phyloP scores from a whole-genome alignment of 2,329 filamentous ascomycete genomes.

The Colletotrichum siamense region DNA sequence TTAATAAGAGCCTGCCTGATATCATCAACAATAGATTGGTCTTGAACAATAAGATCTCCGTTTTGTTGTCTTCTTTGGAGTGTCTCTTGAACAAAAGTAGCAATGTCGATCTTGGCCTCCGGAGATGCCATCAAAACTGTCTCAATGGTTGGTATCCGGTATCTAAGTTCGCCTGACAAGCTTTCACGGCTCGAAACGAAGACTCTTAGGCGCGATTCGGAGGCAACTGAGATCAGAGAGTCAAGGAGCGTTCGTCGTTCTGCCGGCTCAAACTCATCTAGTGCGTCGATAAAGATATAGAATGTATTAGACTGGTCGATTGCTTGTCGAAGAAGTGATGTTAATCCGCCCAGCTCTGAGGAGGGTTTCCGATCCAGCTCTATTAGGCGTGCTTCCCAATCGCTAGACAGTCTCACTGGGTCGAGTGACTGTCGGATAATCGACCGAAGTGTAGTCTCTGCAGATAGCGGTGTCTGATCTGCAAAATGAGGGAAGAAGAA shows the following conservation, averaged over 20 bases:
- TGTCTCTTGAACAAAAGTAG: neutral
- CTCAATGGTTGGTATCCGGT: neutral
- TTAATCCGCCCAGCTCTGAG: neutral
- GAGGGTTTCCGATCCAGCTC: neutral
- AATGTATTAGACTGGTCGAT: neutral
- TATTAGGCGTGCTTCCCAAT: fast-evolving
- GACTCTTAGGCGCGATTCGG: neutral
- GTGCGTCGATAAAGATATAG: neutral
- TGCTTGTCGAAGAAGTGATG: neutral
- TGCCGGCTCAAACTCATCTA: neutral
- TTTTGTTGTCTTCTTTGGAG: neutral
- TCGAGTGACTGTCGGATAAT: neutral
- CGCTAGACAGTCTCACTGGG: neutral
- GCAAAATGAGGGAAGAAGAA: neutral
- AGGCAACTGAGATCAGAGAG: neutral
- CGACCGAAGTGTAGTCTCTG: neutral
- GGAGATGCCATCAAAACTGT: neutral
- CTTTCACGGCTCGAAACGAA: neutral
- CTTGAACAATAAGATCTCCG: neutral
- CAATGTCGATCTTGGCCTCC: neutral
- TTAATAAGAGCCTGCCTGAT: neutral
- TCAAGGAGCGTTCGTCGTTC: neutral
- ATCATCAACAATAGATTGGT: neutral
- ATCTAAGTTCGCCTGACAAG: neutral
- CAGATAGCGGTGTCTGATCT: neutral